These are phyloP conservation scores for Penicillium antarcticum DNA, from an alignment of 495 filamentous ascomycete species.

Conservation along the genomic window DNA sequence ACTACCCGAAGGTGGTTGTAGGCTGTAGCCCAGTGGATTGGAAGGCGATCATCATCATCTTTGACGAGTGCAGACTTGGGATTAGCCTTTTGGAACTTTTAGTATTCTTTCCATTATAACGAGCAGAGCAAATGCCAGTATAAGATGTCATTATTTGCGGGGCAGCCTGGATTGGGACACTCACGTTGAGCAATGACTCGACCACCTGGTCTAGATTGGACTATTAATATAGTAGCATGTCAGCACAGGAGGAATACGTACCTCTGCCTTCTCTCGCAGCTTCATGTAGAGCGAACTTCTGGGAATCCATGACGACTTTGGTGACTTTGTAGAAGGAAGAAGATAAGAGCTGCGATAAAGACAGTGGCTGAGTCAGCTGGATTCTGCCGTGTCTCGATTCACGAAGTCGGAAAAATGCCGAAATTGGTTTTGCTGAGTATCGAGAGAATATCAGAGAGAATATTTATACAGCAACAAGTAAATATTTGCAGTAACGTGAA, in stretches of 20 bases:
- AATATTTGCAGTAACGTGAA: neutral
- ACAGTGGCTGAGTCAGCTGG: constrained; percentile 7
- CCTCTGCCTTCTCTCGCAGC: constrained; percentile 84
- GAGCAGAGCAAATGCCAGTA: neutral
- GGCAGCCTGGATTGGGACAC: constrained; percentile 22
- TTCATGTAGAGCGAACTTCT: constrained; percentile 78
- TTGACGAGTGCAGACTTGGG: constrained; percentile 68
- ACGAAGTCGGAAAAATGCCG: too few relatives aligned
- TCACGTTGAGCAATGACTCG: constrained; percentile 75
- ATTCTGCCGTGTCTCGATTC: too few relatives aligned
- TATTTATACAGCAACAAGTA: too few relatives aligned
- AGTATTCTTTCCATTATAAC: neutral
- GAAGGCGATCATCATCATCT: constrained; percentile 87
- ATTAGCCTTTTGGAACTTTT: constrained; percentile 56
- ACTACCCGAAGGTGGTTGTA: constrained; percentile 77
- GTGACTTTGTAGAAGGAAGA: constrained; percentile 1
- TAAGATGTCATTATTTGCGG: constrained; percentile 22
- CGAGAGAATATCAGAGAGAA: too few relatives aligned
- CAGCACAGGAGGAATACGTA: constrained; percentile 47
- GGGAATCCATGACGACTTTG: constrained; percentile 35
- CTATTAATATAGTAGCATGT: constrained; percentile 1
- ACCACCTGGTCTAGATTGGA: constrained; percentile 52
- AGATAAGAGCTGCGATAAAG: constrained; percentile 34
- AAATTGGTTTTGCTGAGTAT: too few relatives aligned
- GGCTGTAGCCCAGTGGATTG: constrained; percentile 93